Percentiles rank a stretch among this genome's conserved stretches.
Evolutionary conservation across 805 yeast genomes (phyloP).

Genomic region (Suhomyces sp.): DNA sequence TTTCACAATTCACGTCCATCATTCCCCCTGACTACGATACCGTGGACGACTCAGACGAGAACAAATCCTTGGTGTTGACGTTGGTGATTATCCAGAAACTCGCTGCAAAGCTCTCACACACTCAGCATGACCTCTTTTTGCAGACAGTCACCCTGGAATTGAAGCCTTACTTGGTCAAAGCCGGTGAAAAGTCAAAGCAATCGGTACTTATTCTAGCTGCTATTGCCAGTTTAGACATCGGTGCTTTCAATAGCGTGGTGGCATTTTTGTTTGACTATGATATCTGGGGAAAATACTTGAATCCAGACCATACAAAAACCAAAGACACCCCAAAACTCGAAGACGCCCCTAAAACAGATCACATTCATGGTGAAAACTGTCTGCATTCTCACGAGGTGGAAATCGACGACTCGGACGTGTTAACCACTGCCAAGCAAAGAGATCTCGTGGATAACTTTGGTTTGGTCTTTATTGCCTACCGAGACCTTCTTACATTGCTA

Average conservation of each 20-base stretch:
- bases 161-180: constrained; percentile 46
- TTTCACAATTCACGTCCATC: constrained; percentile 29
- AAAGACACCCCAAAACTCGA: too few relatives aligned
- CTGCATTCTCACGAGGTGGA: not conserved
- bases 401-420: constrained; percentile 5
- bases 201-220: constrained; percentile 59
- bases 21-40: constrained; percentile 24
- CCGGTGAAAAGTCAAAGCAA: constrained; percentile 58
- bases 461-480: constrained; percentile 47
- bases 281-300: constrained; percentile 41
- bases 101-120: constrained; percentile 30
- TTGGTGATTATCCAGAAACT: constrained; percentile 40
- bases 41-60: constrained; percentile 33
- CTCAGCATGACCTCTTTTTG: constrained; percentile 36
- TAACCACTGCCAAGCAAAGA: constrained; percentile 58
- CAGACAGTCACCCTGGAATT: constrained; percentile 45
- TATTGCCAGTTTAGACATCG: constrained; percentile 46
- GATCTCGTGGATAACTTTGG: constrained; percentile 58
- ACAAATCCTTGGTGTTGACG: constrained; percentile 34
- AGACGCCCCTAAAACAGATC: not conserved
- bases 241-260: constrained; percentile 49
- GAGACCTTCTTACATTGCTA: constrained; percentile 33
- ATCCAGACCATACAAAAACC: not conserved
- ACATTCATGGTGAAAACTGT: not conserved
- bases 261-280: constrained; percentile 30